Percentiles rank a stretch among this genome's conserved stretches.
Evolutionary conservation across 2,329 filamentous ascomycete species (phyloP).

Genomic region (Plectosphaerella sp.): DNA sequence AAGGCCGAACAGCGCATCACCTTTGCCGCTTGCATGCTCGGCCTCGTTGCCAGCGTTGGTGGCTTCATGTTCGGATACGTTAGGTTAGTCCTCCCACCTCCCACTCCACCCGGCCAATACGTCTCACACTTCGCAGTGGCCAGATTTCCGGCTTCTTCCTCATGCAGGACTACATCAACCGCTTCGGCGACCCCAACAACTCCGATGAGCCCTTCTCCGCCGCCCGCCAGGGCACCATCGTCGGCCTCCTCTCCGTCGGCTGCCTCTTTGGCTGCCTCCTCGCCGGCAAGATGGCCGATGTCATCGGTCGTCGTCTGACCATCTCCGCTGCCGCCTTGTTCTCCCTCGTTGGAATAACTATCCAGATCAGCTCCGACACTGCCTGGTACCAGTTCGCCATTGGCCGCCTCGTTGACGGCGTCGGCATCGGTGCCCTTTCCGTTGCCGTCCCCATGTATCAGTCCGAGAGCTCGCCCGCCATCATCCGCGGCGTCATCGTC

Average conservation of each 20-base stretch:
- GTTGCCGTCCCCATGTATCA: constrained; percentile 67
- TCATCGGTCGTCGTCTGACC: constrained; percentile 55
- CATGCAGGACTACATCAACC: constrained; percentile 51
- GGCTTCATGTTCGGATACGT: constrained; percentile 56
- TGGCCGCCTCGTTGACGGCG: constrained; percentile 59
- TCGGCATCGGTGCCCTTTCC: constrained; percentile 61
- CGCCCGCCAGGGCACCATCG: constrained; percentile 58
- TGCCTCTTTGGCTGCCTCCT: constrained; percentile 53
- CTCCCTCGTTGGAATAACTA: constrained; percentile 59
- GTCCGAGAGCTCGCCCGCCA: constrained; percentile 59
- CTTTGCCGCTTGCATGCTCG: constrained; percentile 29
- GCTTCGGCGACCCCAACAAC: constrained; percentile 43
- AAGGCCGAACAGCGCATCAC: background rate
- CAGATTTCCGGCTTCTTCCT: constrained; percentile 58
- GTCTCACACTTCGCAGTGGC: constrained; percentile 32
- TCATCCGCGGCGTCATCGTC: constrained; percentile 60
- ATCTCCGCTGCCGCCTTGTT: constrained; percentile 61
- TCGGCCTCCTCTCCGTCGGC: constrained; percentile 58
- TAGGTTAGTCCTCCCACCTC: constrained; percentile 30
- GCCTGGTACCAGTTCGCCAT: constrained; percentile 62
- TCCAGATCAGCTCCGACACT: constrained; percentile 53
- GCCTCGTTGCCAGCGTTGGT: constrained; percentile 47
- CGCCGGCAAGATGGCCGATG: constrained; percentile 57
- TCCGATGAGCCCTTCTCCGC: constrained; percentile 48
- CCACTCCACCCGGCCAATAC: background rate